A percentile compares a stretch with the other conserved stretches of the same genome.
Evolutionary conservation across 2,329 filamentous ascomycete species (phyloP).

Genomic region (Hypomyces perniciosus): DNA sequence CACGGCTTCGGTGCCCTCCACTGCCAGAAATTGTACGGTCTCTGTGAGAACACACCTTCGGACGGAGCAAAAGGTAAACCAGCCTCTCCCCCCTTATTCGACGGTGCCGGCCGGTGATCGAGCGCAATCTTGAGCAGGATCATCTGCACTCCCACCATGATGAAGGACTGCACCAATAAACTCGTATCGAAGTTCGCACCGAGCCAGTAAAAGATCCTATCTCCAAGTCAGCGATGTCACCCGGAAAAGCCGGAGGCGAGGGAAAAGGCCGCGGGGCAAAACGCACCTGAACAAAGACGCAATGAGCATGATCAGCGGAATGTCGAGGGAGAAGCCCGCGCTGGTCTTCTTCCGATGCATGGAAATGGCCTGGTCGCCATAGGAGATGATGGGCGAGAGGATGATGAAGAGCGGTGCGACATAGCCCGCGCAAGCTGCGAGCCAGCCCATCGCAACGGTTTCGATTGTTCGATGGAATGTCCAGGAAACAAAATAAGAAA

Average conservation of each 20-base stretch:
- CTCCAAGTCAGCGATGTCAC: constrained; percentile 15
- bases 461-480: neutral
- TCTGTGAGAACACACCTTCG: constrained; percentile 35
- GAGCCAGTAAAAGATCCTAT: constrained; percentile 64
- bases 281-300: constrained; percentile 58
- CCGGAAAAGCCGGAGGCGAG: constrained; percentile 1
- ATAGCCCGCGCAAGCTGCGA: constrained; percentile 47
- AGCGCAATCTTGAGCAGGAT: constrained; percentile 62
- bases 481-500: neutral
- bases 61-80: constrained; percentile 55
- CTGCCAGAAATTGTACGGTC: constrained; percentile 78
- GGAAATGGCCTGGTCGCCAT: constrained; percentile 58
- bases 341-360: constrained; percentile 61
- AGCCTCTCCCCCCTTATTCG: constrained; percentile 55
- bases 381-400: constrained; percentile 57
- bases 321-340: constrained; percentile 64
- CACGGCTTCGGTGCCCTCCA: constrained; percentile 67
- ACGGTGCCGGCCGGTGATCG: constrained; percentile 56
- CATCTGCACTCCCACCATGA: constrained; percentile 60
- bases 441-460: constrained; percentile 31
- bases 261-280: neutral
- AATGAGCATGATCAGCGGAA: constrained; percentile 66
- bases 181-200: constrained; percentile 59
- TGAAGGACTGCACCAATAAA: constrained; percentile 57
- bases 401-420: constrained; percentile 59